Conservation (phyloP, 805 yeast genomes). For the Suhomyces kilbournensis region DNA sequence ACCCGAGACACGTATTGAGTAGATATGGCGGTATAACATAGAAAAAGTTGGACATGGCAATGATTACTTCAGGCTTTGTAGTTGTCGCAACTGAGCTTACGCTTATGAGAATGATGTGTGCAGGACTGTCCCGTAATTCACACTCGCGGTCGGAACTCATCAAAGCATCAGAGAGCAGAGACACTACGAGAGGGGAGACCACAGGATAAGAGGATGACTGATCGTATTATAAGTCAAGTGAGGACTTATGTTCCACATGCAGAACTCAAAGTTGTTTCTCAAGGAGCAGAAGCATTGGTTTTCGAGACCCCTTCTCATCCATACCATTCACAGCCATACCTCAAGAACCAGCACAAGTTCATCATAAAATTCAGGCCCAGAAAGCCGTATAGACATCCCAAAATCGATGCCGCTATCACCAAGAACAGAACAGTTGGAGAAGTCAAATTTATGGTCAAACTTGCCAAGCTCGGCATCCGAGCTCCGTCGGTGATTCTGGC, state of each 20-base stretch:
- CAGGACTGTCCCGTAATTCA: not conserved
- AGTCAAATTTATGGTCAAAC: constrained; percentile 67
- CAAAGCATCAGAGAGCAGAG: not conserved
- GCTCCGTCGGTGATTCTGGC: constrained; percentile 74
- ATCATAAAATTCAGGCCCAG: constrained; percentile 85
- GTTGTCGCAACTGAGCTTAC: not conserved
- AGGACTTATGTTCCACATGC: constrained; percentile 45
- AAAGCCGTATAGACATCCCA: constrained; percentile 86
- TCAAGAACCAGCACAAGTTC: constrained; percentile 34
- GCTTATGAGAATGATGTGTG: not conserved
- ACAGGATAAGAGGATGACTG: constrained; percentile 45
- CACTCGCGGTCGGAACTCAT: not conserved
- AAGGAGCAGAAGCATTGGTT: constrained; percentile 90
- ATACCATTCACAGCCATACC: constrained; percentile 38
- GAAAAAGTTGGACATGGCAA: constrained; percentile 1
- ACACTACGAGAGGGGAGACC: not conserved
- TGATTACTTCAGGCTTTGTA: not conserved
- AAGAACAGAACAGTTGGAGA: constrained; percentile 82
- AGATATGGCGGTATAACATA: constrained; percentile 44
- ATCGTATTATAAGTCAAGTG: constrained; percentile 44
- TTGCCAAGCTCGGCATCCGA: constrained; percentile 51
- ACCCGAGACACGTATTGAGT: constrained; percentile 36
- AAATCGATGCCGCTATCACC: constrained; percentile 71
- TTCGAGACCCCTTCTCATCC: constrained; percentile 66
- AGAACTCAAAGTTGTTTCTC: constrained; percentile 59